Evolutionary conservation across 345 rosid genomes (phyloP).

Genomic region (Jatropha curcas): DNA sequence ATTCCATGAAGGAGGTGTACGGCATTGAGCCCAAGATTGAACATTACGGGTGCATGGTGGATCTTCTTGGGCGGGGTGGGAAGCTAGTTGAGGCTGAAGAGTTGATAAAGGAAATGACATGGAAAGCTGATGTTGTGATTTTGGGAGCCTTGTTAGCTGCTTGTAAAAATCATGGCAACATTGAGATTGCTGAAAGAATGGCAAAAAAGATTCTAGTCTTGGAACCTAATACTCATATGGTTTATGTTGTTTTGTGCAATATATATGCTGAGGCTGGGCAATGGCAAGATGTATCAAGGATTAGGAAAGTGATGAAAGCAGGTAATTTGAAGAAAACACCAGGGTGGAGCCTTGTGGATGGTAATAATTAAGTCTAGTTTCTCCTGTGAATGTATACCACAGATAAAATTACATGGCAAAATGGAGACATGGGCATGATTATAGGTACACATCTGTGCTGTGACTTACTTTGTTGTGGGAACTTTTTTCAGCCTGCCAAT

Average conservation of each 20-base stretch:
- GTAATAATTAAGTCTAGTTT: not conserved
- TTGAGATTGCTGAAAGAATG: slow-evolving; percentile 24
- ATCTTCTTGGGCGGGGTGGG: slow-evolving; percentile 32
- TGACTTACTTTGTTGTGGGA: not conserved
- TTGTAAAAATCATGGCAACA: slow-evolving; percentile 20
- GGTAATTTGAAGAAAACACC: slow-evolving; percentile 34
- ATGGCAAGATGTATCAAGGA: slow-evolving; percentile 38
- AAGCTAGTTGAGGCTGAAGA: slow-evolving; percentile 24
- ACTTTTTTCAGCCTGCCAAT: not conserved
- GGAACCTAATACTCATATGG: slow-evolving; percentile 31
- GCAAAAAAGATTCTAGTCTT: slow-evolving; percentile 16
- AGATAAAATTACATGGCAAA: not conserved
- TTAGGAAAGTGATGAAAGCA: slow-evolving; percentile 37
- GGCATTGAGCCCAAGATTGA: slow-evolving; percentile 33
- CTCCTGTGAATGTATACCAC: not conserved
- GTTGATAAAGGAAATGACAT: slow-evolving; percentile 23
- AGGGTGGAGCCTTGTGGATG: slow-evolving; percentile 31
- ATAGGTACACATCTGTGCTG: not conserved
- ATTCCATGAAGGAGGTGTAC: slow-evolving; percentile 21
- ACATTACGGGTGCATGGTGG: slow-evolving; percentile 35
- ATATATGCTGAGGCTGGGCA: slow-evolving; percentile 33
- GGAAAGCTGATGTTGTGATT: slow-evolving; percentile 29
- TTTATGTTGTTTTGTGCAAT: slow-evolving; percentile 37
- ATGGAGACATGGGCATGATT: not conserved
- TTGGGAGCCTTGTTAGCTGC: slow-evolving; percentile 25